A percentile compares a stretch with the other conserved stretches of the same genome.
These are phyloP conservation scores for Blastomyces percursus DNA, from an alignment of 2,329 filamentous ascomycete genomes.

Conservation along the genomic window DNA sequence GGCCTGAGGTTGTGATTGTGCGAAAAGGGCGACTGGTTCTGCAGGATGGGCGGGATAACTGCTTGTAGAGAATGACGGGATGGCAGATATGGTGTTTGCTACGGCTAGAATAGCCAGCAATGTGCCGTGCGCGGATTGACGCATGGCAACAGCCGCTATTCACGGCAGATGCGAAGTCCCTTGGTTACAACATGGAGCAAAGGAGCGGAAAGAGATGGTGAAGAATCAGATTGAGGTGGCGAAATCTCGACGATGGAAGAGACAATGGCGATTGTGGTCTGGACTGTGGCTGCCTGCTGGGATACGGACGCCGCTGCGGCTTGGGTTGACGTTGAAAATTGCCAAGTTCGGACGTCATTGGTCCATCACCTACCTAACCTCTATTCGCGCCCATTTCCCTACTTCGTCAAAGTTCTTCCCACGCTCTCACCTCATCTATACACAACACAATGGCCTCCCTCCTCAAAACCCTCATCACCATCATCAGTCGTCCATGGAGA, in stretches of 20 bases:
- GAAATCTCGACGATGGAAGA: neutral
- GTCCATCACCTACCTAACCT: too few relatives aligned
- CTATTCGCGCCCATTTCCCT: too few relatives aligned
- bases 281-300: neutral
- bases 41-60: conserved; percentile 23
- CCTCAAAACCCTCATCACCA: neutral
- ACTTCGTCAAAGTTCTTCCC: too few relatives aligned
- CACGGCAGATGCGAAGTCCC: neutral
- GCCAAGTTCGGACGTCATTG: neutral
- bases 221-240: neutral
- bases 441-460: neutral
- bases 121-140: neutral
- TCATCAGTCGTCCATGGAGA: neutral
- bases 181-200: neutral
- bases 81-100: conserved; percentile 24
- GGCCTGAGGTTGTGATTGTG: conserved; percentile 18
- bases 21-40: conserved; percentile 21
- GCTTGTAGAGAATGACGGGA: neutral
- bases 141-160: neutral
- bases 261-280: neutral
- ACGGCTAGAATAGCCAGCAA: conserved; percentile 12
- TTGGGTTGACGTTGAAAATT: neutral
- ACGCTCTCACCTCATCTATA: too few relatives aligned
- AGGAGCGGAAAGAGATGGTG: neutral
- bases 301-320: neutral